Evolutionary conservation across 257 asterid genomes (phyloP), one percentile per base, ranked within the genome.

Genomic region (Scutellaria baicalensis): DNA sequence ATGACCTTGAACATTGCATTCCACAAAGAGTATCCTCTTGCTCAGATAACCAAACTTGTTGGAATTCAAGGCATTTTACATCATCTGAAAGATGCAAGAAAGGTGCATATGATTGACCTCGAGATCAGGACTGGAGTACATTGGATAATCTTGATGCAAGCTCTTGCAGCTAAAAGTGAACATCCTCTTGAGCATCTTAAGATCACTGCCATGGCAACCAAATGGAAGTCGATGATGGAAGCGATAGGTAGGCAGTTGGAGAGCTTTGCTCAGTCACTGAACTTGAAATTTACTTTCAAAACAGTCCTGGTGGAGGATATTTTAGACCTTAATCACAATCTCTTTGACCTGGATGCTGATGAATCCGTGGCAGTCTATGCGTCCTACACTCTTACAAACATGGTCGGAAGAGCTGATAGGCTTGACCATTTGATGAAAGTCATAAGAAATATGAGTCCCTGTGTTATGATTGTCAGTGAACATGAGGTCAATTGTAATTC

Each of bases 401-500:
- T 45, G 70, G 48, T 84, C 11, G 69, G 60, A 4, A 33, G 63
- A 73, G 76, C 71, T 16, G 73, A 74, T 3, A 11, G 68, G 57
- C 66, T 86, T 17, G 76, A 82, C 17, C 66, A 68, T 16, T 36
- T 84, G 67, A 74, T 86, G 81, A 59, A 39, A 31, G 73, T 74
- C 44, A 40, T 83, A 51, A 77, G 14, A 68, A 57, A 2, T 17
- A 40, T 85, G 4, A 80, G 50, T 7, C 88, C 86, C 33, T 66
- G 81, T 21, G 71, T 79, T 18, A 78, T 80, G 80, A 57, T 80
- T 18, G 52, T 83, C 11, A 59, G 61, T 1, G 88, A 85, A 21
- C 51, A 77, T 9, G 86, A 85, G 54, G 81, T 74, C 3, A 85
- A 76, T 48, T 78, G 76, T 44, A 78, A 83, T 9, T 78, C 84